Base-by-base conservation (phyloP, 1,284 basidiomycete species). In the Coniferiporia sulphurascens region DNA sequence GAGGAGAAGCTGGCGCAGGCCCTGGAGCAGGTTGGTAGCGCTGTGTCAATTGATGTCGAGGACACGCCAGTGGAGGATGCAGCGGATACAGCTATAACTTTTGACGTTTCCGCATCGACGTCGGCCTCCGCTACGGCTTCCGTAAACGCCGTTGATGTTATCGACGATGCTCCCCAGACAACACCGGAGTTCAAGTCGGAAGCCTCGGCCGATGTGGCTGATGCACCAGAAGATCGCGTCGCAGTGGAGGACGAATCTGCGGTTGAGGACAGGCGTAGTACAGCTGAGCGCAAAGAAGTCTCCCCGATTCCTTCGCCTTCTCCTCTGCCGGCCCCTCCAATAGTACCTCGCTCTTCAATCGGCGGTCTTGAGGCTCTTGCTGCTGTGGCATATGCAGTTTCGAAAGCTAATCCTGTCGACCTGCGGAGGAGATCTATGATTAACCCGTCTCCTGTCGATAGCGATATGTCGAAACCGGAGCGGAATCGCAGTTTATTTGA, bases 1-100 rank as follows among this genome's bases (percentile, higher is more conserved):
- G 78, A 76, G 46, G 76, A 76, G 67, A 79, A 60, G 41, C 48
- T 52, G n/a, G 49, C 36, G 49, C 61, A 64, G 50, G 70, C 71
- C 55, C 69, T 68, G 35, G 71, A 69, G 9, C 54, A 61, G 35
- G 63, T 43, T 52, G 62, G 50, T 56, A 65, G 60, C n/a, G 56
- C 66, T 22, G 59, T 64, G 8, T 52, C 64, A 4, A 65, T 60
- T 50, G 66, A 69, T n/a, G 64, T 60, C 55, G 53, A 61, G 36
- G 36, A 59, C 43, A 66, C 64, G 22, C 61, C 65, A 12, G 62
- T 45, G 22, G 15, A 10, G 38, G 38, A 41, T 10, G 38, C 38
- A 8, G 38, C 38, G 38, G 38, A 41, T 10, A 41, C 38, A 41
- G 48, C 52, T 15, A 34, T 44, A 21, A 21, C 21, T 38, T 50